Conservation (phyloP, 1,284 basidiomycete genomes). For the Anthracocystis panici-leucophaei region DNA sequence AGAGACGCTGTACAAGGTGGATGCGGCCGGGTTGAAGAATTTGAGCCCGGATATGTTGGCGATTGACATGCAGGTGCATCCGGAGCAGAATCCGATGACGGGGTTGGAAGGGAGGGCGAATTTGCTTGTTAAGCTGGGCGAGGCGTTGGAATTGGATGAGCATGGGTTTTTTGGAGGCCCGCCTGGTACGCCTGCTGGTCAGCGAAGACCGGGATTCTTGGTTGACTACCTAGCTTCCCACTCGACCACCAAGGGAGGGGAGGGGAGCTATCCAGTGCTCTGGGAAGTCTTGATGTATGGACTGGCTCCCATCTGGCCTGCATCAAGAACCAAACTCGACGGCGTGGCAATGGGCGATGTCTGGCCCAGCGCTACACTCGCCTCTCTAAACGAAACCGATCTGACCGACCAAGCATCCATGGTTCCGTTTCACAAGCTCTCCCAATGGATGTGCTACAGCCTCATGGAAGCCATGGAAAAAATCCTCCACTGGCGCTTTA, state of each 20-base stretch:
- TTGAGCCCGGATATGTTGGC: constrained; percentile 78
- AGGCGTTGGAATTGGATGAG: constrained; percentile 39
- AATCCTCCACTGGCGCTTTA: constrained; percentile 80
- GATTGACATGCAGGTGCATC: constrained; percentile 82
- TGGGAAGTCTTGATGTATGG: constrained; percentile 87
- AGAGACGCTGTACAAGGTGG: constrained; percentile 1
- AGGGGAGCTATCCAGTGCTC: constrained; percentile 70
- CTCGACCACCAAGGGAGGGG: constrained; percentile 60
- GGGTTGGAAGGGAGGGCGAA: constrained; percentile 87
- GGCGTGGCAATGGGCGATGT: constrained; percentile 85
- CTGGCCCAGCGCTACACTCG: constrained; percentile 75
- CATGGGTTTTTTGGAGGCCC: constrained; percentile 54
- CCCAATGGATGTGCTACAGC: constrained; percentile 77
- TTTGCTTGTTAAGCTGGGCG: constrained; percentile 71
- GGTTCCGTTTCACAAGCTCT: constrained; percentile 93
- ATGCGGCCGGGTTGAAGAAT: constrained; percentile 79
- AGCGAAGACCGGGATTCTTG: constrained; percentile 33
- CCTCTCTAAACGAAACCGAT: background rate
- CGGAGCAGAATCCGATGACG: constrained; percentile 82
- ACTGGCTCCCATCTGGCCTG: constrained; percentile 87
- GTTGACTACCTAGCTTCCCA: constrained; percentile 76
- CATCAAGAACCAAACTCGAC: constrained; percentile 76
- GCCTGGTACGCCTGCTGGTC: background rate
- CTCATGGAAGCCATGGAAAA: constrained; percentile 58
- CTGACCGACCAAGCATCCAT: constrained; percentile 70